Evolutionary conservation across 2,329 filamentous ascomycete species (phyloP).

Genomic region (Penicillium sumatraense): DNA sequence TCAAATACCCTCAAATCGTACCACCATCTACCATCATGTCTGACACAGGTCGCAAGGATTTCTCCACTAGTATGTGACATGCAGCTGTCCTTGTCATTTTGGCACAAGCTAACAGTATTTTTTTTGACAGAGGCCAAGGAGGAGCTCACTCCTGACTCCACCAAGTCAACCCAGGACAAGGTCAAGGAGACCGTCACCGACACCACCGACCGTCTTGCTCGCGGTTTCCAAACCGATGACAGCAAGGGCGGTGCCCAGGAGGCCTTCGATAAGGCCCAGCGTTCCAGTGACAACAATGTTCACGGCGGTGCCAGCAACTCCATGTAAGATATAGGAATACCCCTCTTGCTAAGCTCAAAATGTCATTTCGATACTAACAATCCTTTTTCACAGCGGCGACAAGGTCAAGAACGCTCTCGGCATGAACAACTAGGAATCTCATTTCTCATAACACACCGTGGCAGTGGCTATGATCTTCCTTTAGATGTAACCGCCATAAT

Average conservation of each 20-base stretch:
- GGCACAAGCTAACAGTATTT: background rate
- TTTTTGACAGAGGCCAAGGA: conserved; percentile 55
- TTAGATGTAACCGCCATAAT: conserved; percentile 18
- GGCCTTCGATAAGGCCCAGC: conserved; percentile 54
- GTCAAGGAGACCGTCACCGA: conserved; percentile 61
- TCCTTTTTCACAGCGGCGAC: conserved; percentile 37
- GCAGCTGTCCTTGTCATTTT: background rate
- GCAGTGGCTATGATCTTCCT: background rate
- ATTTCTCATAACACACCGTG: background rate
- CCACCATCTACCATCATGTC: conserved; percentile 54
- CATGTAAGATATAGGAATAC: conserved; percentile 44
- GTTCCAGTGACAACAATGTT: conserved; percentile 46
- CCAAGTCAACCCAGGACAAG: conserved; percentile 66
- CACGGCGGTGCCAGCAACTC: conserved; percentile 45
- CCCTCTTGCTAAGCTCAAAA: too few relatives aligned
- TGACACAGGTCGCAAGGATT: conserved; percentile 66
- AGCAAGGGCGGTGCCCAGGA: conserved; percentile 61
- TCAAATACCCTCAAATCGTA: too few relatives aligned
- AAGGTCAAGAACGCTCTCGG: conserved; percentile 51
- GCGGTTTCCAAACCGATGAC: conserved; percentile 56
- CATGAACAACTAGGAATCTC: conserved; percentile 35
- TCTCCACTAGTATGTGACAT: conserved; percentile 51
- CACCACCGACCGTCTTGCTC: conserved; percentile 58
- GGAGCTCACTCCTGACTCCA: conserved; percentile 61
- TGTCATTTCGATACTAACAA: conserved; percentile 9